Base-by-base conservation (phyloP, 177 flowering plant species). In the Tripterygium wilfordii region DNA sequence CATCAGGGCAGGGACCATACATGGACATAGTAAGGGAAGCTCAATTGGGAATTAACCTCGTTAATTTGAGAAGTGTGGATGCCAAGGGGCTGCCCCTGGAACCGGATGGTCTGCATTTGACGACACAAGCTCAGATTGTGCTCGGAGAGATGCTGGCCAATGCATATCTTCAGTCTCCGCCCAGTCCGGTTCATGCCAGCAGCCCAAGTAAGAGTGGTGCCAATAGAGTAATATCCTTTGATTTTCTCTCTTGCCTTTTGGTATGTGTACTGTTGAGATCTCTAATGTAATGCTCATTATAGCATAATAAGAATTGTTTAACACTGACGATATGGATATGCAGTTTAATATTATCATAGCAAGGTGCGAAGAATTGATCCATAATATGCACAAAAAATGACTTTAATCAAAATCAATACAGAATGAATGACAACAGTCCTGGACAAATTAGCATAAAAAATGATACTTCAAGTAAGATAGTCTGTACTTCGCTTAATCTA, bases 51-150 rank as follows among this genome's bases (percentile, higher is more conserved):
- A 35, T 62, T 0, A 49, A 63, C 22, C 60, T 80, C 18, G 64
- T 49, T 8, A 66, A 78, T 39, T 72, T 85, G 28, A 44, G 38
- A 49, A 37, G 56, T 8, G 73, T 85, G 2, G 89, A 85, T 38
- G 89, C 89, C 8, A 71, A 60, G 60, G 83, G 89, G 0, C 63
- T 80, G 45, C 67, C 58, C 0, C 58, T 85, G 3, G 65, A 68
- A 42, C 62, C 75, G 0, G 95, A 80, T 41, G 37, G 50, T 2
- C 55, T 85, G 60, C 95, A 85, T 51, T 83, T 85, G 15, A 72
- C 63, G 21, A 71, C 85, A 0, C 8, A 51, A 0, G 68, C 85
- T 8, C 89, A 85, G 54, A 80, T 78, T n/a, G 56, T 33, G 9
- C 74, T 85, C 0, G 95, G 95, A 0, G 42, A 53, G 49, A 65